Evolutionary conservation across 257 asterid genomes (phyloP), one percentile per base, ranked within the genome.

Genomic region (Cruciata laevipes): DNA sequence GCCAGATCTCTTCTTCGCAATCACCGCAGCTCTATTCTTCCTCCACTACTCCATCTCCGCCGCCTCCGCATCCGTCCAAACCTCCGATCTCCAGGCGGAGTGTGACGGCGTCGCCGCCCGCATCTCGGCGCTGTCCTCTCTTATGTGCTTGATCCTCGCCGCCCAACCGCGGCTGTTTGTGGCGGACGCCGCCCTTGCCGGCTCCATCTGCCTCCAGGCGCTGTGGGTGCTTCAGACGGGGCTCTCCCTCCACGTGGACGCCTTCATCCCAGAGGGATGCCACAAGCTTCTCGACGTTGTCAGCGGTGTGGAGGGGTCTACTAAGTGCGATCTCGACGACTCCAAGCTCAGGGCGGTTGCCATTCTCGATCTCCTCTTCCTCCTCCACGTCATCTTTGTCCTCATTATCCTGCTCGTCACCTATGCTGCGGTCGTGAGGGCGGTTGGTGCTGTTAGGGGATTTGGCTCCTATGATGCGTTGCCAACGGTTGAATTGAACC

Each of bases 261-360:
- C 95, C 4, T 92, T 92, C 74, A 85, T 92, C 35, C 98, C 98
- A 0, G 94, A 87, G 70, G 98, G 98, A 31, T 92, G 98, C 80
- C 98, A 92, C 82, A 87, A 87, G 88, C 80, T 92, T 62, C 83
- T 92, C 0, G 98, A 89, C 59, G 98, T 89, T 14, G 87, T 87
- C 47, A 87, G 86, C 65, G 97, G 98, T 11, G 91, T 92, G 14
- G 97, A 92, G 74, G 97, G 98, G n/a, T 87, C 96, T 20, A 92
- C 98, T 30, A 92, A 87, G 78, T 92, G 98, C 63, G 98, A 92
- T 57, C 77, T 89, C 75, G 98, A 92, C 33, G 98, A 92, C 71
- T 82, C 97, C 74, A 89, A 86, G 86, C 85, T 92, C 21, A 80
- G 98, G 75, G 98, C 98, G 0, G 85, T 78, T 23, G 91, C 98